Evolutionary conservation across 345 rosid genomes (phyloP).

Genomic region (Eucalyptus dawsonii): DNA sequence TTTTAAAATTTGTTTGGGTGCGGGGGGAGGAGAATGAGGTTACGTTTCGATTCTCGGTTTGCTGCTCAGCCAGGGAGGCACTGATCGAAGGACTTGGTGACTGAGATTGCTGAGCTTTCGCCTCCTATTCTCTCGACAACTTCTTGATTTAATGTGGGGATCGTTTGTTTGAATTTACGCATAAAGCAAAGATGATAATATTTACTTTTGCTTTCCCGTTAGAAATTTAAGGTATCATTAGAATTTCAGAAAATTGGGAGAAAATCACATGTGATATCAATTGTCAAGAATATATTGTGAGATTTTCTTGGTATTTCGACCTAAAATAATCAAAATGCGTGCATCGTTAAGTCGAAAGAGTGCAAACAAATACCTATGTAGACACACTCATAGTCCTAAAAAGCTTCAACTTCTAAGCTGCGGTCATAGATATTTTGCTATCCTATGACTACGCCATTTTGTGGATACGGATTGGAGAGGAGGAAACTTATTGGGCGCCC

Average conservation of each 20-base stretch:
- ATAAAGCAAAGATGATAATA: background rate
- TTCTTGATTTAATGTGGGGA: background rate
- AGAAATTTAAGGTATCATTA: background rate
- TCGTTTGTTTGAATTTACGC: background rate
- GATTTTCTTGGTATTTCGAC: background rate
- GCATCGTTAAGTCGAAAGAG: background rate
- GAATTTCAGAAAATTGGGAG: background rate
- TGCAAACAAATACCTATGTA: background rate
- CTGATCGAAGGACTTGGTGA: background rate
- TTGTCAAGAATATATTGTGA: background rate
- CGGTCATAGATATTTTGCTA: background rate
- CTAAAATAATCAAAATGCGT: background rate
- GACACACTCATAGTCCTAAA: background rate
- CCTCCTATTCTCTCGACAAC: background rate
- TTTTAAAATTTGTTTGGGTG: background rate
- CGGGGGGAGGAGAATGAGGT: background rate
- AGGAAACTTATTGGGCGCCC: background rate
- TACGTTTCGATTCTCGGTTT: background rate
- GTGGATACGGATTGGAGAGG: background rate
- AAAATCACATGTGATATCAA: background rate
- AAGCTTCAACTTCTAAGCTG: background rate
- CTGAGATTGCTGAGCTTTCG: background rate
- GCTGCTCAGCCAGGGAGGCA: background rate
- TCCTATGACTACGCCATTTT: background rate
- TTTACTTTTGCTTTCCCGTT: background rate